These are phyloP conservation scores for Carpediemonas membranifera DNA, from an alignment of 78 protist genomes.

Conservation along the genomic window DNA sequence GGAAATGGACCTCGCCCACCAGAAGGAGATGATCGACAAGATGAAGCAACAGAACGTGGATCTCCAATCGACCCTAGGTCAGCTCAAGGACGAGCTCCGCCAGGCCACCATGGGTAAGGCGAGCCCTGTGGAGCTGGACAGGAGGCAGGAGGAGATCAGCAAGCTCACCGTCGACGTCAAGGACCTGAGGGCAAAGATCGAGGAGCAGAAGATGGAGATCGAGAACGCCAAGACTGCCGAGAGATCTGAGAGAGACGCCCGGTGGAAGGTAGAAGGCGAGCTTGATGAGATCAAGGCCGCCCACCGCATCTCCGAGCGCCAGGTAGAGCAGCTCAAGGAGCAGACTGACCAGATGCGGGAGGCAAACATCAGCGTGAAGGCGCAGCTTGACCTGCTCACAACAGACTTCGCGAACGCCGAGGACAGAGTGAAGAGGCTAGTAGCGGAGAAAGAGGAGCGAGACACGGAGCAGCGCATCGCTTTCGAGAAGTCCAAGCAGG, in stretches of 20 bases:
- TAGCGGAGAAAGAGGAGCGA: no score
- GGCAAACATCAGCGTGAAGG: neutral
- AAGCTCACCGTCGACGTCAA: neutral
- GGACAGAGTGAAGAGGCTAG: no score
- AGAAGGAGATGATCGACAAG: neutral
- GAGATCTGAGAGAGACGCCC: neutral
- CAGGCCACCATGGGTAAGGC: neutral
- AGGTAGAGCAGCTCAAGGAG: neutral
- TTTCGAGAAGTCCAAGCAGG: neutral
- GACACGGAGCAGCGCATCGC: neutral
- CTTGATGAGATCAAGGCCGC: no score
- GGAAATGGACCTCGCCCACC: neutral
- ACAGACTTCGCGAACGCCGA: no score
- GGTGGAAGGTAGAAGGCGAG: neutral
- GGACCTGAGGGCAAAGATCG: neutral
- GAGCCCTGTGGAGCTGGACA: neutral
- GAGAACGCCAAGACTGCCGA: neutral
- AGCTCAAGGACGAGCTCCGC: neutral
- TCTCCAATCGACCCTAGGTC: neutral
- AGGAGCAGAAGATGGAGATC: neutral
- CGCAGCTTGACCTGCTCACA: no score
- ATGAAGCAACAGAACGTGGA: neutral
- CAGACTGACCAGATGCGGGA: no score
- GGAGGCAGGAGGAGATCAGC: neutral
- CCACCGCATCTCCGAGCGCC: no score